Evolutionary conservation across 1,139 yeast genomes (phyloP), one percentile per base, ranked within the genome.

Genomic region (Debaryomycetaceae sp.): DNA sequence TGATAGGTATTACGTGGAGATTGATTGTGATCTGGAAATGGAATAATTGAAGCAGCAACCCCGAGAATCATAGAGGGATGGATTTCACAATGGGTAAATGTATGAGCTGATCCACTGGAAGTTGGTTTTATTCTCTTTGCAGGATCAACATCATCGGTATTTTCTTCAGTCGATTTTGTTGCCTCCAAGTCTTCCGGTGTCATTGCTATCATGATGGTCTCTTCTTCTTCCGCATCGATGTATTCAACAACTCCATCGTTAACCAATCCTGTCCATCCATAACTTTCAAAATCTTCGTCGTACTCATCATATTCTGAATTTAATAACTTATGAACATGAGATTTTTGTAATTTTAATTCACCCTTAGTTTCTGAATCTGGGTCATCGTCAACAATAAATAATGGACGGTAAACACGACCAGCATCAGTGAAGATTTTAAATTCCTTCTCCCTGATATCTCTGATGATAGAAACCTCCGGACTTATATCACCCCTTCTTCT

Each of bases 1-100:
- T 92, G 98, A 68, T 92, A 92, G 5, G 98, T 92, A 64, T 92
- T 92, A 82, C 98, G 95, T 44, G 98, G 98, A 43, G 98, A 91
- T 74, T 92, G 99, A 65, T 92, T 92, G 67, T 92, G 99, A 69
- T 92, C 98, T 13, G 99, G 99, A 87, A 92, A 92, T 18, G 99
- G 99, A 76, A 92, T 92, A 62, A 92, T 91, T 32, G 96, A 87
- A 7, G 99, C 99, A 36, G 97, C 96, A 51, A 92, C 96, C 63
- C 99, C 99, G 49, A 92, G 75, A 65, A 92, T 92, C 98, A 92
- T 92, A 30, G 96, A 86, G 29, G 99, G 99, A 69, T 92, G 98
- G 58, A 92, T 91, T 67, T 92, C 99, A 78, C 98, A 92, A 67
- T 92, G 99, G 0, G 99, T 92, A 72, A 88, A 92, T 3, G 98